phyloP scores from a whole-genome alignment of 2,329 filamentous ascomycete genomes.

The Sordariomycetes sp. region DNA sequence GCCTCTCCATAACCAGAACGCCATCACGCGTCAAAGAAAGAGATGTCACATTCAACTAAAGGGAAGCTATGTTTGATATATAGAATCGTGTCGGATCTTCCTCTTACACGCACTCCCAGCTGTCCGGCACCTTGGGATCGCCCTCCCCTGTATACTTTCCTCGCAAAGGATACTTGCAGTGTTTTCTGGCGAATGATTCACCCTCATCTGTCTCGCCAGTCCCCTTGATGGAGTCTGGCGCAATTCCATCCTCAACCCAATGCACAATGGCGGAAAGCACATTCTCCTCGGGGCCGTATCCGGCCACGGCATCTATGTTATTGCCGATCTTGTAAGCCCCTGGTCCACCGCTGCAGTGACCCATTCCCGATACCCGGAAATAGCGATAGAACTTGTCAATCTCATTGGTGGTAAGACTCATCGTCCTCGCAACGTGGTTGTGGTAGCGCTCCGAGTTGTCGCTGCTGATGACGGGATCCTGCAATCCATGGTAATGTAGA shows the following conservation, averaged over 20 bases:
- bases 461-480: constrained; percentile 27
- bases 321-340: constrained; percentile 33
- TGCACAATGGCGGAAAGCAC: constrained; percentile 35
- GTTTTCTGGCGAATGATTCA: neutral
- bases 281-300: constrained; percentile 28
- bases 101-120: constrained; percentile 4
- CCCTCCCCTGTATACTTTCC: constrained; percentile 1
- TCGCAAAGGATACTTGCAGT: constrained; percentile 1
- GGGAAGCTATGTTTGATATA: too few species aligned
- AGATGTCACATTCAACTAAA: too few species aligned
- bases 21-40: too few species aligned
- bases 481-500: constrained; percentile 31
- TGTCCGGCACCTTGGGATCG: neutral
- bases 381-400: constrained; percentile 36
- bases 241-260: constrained; percentile 33
- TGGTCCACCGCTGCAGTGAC: constrained; percentile 36
- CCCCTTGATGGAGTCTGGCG: constrained; percentile 21
- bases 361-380: constrained; percentile 43
- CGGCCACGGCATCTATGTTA: constrained; percentile 22
- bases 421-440: constrained; percentile 11
- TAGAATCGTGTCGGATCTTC: too few species aligned
- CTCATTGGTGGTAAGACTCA: constrained; percentile 7
- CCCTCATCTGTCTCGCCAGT: neutral
- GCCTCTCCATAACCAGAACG: too few species aligned
- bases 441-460: constrained; percentile 8